phyloP scores from a whole-genome alignment of 306 rosid species.

The Morella rubra region DNA sequence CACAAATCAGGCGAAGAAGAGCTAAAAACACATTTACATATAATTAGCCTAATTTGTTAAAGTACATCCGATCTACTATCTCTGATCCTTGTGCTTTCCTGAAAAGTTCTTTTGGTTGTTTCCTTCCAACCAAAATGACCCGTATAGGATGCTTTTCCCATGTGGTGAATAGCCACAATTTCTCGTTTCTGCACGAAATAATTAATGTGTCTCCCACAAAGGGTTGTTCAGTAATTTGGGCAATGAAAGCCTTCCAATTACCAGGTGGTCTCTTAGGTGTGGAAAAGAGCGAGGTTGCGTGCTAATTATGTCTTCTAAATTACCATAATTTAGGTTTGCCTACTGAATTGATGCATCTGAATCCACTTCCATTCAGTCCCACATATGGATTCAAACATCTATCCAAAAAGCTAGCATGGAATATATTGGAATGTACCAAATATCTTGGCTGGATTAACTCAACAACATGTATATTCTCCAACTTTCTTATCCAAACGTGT shows the following conservation, averaged over 20 bases:
- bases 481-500: not conserved
- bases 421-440: not conserved
- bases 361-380: constrained; percentile 1
- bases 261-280: not conserved
- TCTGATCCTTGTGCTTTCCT: too few relatives aligned
- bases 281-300: not conserved
- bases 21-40: too few relatives aligned
- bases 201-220: not conserved
- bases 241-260: not conserved
- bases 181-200: not conserved
- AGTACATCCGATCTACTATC: too few relatives aligned
- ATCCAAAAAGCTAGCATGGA: not conserved
- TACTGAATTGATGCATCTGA: not conserved
- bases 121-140: too few relatives aligned
- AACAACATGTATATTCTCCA: not conserved
- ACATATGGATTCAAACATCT: not conserved
- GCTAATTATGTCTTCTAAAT: not conserved
- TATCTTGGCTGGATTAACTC: not conserved
- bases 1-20: too few relatives aligned
- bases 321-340: not conserved
- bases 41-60: too few relatives aligned
- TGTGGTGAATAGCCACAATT: not conserved
- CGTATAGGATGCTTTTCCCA: too few relatives aligned
- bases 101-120: too few relatives aligned
- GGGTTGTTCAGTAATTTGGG: not conserved